A percentile compares a stretch with the other conserved stretches of the same genome.
Conservation (phyloP, 306 rosid species). For the Fragaria nilgerrensis region DNA sequence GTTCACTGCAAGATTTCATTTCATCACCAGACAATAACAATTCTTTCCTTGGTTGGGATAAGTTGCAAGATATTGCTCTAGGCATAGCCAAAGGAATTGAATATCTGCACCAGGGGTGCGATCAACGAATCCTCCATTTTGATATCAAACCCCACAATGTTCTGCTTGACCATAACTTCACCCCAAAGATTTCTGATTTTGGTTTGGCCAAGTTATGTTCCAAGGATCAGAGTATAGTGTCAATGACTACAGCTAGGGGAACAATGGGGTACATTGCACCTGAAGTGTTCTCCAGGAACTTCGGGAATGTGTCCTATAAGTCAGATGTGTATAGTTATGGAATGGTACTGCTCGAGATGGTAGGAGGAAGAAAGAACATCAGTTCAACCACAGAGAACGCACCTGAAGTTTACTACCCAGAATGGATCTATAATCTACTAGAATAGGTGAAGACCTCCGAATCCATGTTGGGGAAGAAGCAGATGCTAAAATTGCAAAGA, state of each 20-base stretch:
- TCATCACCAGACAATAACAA: background rate
- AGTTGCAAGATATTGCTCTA: slow-evolving; percentile 23
- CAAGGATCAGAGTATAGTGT: background rate
- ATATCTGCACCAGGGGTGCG: background rate
- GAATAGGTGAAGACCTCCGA: background rate
- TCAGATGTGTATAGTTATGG: slow-evolving; percentile 35
- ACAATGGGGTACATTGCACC: slow-evolving; percentile 1
- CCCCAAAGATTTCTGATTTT: background rate
- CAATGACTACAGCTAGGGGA: slow-evolving; percentile 2
- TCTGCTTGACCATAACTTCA: background rate
- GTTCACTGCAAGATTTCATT: background rate
- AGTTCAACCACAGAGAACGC: background rate
- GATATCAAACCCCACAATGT: background rate
- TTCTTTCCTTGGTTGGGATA: slow-evolving; percentile 26
- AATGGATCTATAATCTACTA: background rate
- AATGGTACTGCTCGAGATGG: slow-evolving; percentile 35
- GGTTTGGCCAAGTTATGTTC: slow-evolving; percentile 1
- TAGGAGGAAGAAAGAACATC: background rate
- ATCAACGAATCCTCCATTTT: background rate
- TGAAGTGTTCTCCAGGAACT: background rate
- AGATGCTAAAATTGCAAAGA: background rate
- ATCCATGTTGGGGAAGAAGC: background rate
- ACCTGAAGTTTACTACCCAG: background rate
- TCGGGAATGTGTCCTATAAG: background rate
- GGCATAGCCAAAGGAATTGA: background rate